A percentile compares a stretch with the other conserved stretches of the same genome.
Conservation (phyloP, 495 filamentous ascomycete species). For the Annulohypoxylon stygium region DNA sequence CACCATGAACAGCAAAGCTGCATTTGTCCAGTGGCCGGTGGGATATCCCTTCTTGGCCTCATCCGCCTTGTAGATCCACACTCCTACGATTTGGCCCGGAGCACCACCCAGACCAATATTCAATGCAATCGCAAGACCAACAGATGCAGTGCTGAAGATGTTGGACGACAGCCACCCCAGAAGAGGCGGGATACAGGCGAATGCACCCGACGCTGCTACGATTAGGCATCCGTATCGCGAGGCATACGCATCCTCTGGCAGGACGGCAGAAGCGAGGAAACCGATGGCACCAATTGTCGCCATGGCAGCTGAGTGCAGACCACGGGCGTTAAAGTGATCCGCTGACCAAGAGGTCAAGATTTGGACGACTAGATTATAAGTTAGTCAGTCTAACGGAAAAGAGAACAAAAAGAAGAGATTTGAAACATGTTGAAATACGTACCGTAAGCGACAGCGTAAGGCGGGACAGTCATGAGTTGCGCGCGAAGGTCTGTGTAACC, state of each 20-base stretch:
- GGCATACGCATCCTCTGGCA: constrained; percentile 70
- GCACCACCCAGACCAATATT: constrained; percentile 74
- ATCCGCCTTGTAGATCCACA: constrained; percentile 78
- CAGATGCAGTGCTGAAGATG: constrained; percentile 71
- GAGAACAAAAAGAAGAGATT: no score
- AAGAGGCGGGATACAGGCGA: constrained; percentile 70
- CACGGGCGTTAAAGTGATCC: constrained; percentile 76
- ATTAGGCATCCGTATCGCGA: constrained; percentile 77
- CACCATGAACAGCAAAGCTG: constrained; percentile 61
- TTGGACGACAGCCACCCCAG: constrained; percentile 80
- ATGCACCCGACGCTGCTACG: constrained; percentile 70
- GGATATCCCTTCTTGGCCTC: constrained; percentile 73
- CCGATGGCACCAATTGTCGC: constrained; percentile 73
- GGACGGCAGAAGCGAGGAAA: constrained; percentile 73
- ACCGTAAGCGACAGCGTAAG: constrained; percentile 78
- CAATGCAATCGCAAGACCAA: constrained; percentile 75
- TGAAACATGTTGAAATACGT: no score
- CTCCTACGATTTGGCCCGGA: constrained; percentile 76
- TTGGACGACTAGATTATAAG: constrained; percentile 58
- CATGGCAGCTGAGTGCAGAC: constrained; percentile 68
- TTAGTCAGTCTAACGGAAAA: constrained; percentile 19
- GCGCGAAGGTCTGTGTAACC: constrained; percentile 75
- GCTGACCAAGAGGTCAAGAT: constrained; percentile 71
- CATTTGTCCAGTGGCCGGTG: constrained; percentile 71
- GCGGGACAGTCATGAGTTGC: constrained; percentile 84